Evolutionary conservation across 192 early-diverging fungal genomes (phyloP), one percentile per base, ranked within the genome.

Genomic region (Coemansia sp.): DNA sequence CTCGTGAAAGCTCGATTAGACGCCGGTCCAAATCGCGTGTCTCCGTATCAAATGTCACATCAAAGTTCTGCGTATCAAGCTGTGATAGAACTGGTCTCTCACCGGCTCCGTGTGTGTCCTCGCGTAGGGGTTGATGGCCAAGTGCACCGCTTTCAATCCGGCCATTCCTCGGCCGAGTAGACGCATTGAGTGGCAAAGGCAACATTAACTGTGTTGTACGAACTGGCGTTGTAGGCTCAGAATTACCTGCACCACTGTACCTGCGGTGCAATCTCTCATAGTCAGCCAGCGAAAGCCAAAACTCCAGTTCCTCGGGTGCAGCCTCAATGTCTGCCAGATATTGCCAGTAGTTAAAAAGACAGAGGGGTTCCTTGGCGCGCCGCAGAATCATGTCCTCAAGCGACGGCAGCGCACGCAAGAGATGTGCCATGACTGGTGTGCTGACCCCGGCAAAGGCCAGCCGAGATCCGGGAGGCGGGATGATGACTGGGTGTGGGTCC

Each of bases 291-390:
- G 91, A 88, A 24, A 92, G 70, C 76, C 88, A 92, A 66, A 92
- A 92, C 62, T 92, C 90, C 8, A 92, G 83, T 61, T 89, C 85
- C 67, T 89, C 89, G 30, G 86, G 75, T n/a, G 79, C 78, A 30
- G 76, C 67, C 54, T 89, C 86, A 53, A 84, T 70, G 62, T 91
- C 89, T n/a, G 88, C 73, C 80, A 92, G 84, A 42, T 88, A 86
- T 53, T 90, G 76, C 72, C 89, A 92, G 75, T 86, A 91, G 68
- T 91, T 91, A 61, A 83, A 91, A n/a, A 92, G 74, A 58, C 91
- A 92, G 27, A 92, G 80, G 3, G 91, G 91, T 8, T 87, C 88
- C 31, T 78, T 63, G 1, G 89, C 88, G 51, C 86, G 88, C 22
- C 91, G 80, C 55, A 80, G 64, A 8, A 92, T 80, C 17, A 89